phyloP scores from a whole-genome alignment of 176 grass and related monocot genomes.

The Oryza australiensis region DNA sequence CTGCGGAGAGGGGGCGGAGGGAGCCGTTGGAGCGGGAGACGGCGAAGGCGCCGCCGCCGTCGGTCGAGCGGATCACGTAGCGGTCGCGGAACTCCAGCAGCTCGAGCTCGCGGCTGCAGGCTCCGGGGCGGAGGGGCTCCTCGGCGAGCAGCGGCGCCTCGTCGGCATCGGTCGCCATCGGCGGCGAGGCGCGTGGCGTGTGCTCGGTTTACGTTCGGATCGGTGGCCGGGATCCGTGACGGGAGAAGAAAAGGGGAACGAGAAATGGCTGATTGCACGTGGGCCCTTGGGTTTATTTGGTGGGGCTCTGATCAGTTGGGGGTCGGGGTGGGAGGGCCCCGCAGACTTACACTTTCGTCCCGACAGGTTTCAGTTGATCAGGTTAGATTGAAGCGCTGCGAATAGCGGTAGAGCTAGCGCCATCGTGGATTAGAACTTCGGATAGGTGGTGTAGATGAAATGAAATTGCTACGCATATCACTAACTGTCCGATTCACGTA shows the following conservation, averaged over 20 bases:
- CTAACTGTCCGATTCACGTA: no score
- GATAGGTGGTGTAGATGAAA: no score
- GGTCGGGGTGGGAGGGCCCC: neutral
- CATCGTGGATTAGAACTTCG: no score
- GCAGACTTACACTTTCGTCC: no score
- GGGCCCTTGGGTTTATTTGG: slow-evolving; percentile 17
- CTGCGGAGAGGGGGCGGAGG: slow-evolving; percentile 49
- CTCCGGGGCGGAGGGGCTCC: slow-evolving; percentile 22
- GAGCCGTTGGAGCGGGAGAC: slow-evolving; percentile 63
- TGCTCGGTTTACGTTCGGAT: neutral
- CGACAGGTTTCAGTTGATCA: no score
- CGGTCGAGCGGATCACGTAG: slow-evolving; percentile 75
- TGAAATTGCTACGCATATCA: no score
- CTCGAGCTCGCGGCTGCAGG: slow-evolving; percentile 78
- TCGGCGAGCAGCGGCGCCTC: slow-evolving; percentile 60
- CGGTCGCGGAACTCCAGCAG: slow-evolving; percentile 80
- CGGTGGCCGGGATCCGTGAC: slow-evolving; percentile 31
- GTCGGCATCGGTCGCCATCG: slow-evolving; percentile 50
- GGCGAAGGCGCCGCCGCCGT: slow-evolving; percentile 63
- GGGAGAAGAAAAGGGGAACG: neutral
- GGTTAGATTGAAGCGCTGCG: no score
- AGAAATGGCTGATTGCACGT: slow-evolving; percentile 22
- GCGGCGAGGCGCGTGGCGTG: slow-evolving; percentile 20
- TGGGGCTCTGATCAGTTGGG: neutral
- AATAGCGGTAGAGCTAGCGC: no score